Conservation (phyloP, 225 moss, liverwort and hornwort species). For the Climacium dendroides region DNA sequence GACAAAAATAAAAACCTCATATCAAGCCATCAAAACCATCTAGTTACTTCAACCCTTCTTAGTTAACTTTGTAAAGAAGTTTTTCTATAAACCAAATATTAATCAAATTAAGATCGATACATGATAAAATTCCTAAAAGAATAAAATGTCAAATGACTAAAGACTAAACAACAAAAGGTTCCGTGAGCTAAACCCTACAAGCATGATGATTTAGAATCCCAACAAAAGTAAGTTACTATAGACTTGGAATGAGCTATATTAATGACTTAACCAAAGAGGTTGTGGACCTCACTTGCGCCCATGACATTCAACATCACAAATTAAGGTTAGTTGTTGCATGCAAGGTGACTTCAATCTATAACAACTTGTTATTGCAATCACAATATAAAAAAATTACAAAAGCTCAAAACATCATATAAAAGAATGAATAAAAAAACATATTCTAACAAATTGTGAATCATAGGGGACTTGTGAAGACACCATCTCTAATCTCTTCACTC, state of each 20-base stretch:
- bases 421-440: not conserved
- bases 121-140: not conserved
- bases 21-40: too few relatives aligned
- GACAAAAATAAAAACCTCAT: too few relatives aligned
- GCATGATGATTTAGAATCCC: not conserved
- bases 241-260: not conserved
- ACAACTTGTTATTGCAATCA: not conserved
- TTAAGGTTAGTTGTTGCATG: rapidly evolving
- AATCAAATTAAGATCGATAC: not conserved
- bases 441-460: not conserved
- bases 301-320: not conserved
- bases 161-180: not conserved
- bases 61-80: too few relatives aligned
- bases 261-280: not conserved
- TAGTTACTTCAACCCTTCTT: too few relatives aligned
- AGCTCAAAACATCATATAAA: not conserved
- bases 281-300: rapidly evolving
- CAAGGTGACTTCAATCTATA: not conserved
- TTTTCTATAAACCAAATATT: not conserved
- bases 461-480: rapidly evolving
- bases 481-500: not conserved
- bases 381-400: not conserved
- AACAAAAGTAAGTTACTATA: not conserved
- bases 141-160: not conserved
- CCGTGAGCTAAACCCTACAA: not conserved